Percentiles rank a stretch among this genome's conserved stretches.
Evolutionary conservation across 176 grass and related monocot genomes (phyloP).

Genomic region (Secale cereale): DNA sequence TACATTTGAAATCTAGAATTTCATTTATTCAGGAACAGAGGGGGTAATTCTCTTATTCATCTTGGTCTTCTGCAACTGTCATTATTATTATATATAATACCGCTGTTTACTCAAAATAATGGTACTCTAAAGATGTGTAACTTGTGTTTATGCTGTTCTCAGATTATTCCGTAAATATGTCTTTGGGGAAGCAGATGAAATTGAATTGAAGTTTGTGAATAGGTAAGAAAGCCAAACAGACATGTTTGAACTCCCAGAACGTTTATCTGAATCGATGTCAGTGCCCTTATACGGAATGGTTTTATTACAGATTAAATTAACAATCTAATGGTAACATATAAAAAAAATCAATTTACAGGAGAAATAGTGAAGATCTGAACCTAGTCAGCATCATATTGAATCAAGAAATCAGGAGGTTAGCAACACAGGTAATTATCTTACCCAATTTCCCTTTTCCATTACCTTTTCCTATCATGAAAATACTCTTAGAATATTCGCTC

Average conservation of each 20-base stretch:
- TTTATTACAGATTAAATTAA: not conserved
- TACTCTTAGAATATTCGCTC: not conserved
- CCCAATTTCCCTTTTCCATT: not conserved
- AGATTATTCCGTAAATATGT: slow-evolving; percentile 93
- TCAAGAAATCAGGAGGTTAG: slow-evolving; percentile 96
- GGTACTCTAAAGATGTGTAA: not conserved
- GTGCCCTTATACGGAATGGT: not conserved
- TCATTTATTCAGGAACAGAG: not conserved
- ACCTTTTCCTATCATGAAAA: slow-evolving; percentile 1
- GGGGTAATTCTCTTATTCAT: not conserved
- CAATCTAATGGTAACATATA: slow-evolving; percentile 14
- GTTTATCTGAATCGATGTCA: slow-evolving; percentile 5
- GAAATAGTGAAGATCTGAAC: slow-evolving; percentile 88
- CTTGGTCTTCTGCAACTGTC: not conserved
- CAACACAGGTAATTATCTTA: slow-evolving; percentile 66
- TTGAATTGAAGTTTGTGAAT: slow-evolving; percentile 98
- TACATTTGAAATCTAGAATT: not conserved
- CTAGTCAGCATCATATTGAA: slow-evolving; percentile 87
- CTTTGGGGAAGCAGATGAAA: slow-evolving; percentile 98
- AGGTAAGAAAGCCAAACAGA: slow-evolving; percentile 43
- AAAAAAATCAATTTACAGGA: slow-evolving; percentile 58
- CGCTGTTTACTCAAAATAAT: not conserved
- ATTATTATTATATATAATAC: not conserved
- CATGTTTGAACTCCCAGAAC: not conserved
- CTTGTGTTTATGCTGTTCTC: slow-evolving; percentile 25